Conservation (phyloP, 108 stramenopile species). For the Schizochytrium sp. region DNA sequence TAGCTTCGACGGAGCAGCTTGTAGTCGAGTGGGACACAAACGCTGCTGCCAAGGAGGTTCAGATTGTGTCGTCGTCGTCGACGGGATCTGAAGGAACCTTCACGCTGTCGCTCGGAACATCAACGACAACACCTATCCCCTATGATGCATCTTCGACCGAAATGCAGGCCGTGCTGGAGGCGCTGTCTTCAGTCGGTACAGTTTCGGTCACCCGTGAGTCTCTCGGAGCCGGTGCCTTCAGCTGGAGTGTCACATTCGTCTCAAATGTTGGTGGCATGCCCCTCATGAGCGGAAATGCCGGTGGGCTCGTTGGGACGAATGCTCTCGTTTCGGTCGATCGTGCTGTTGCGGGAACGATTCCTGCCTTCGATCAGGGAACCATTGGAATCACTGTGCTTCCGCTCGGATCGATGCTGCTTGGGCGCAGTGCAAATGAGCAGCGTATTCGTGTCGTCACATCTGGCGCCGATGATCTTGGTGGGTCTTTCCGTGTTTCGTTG, state of each 20-base stretch:
- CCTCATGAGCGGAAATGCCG: not conserved
- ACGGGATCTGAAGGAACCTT: slow-evolving; percentile 26
- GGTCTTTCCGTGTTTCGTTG: slow-evolving; percentile 34
- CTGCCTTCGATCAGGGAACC: slow-evolving; percentile 33
- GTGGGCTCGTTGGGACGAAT: slow-evolving; percentile 19
- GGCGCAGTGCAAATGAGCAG: slow-evolving; percentile 34
- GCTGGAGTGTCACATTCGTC: slow-evolving; percentile 33
- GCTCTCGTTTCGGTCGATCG: not conserved
- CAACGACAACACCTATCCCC: slow-evolving; percentile 26
- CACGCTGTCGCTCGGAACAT: slow-evolving; percentile 23
- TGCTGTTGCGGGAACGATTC: not conserved
- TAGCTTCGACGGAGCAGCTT: slow-evolving; percentile 34
- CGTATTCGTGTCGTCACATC: slow-evolving; percentile 28
- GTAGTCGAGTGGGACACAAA: slow-evolving; percentile 39
- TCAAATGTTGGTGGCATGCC: slow-evolving; percentile 39
- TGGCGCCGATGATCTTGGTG: slow-evolving; percentile 41
- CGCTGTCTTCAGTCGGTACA: slow-evolving; percentile 19
- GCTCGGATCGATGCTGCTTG: slow-evolving; percentile 28
- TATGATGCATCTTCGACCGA: slow-evolving; percentile 12
- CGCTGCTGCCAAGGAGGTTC: slow-evolving; percentile 21
- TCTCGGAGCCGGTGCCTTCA: not conserved
- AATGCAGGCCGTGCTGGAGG: slow-evolving; percentile 22
- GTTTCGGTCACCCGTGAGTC: slow-evolving; percentile 19
- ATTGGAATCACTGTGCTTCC: slow-evolving; percentile 27
- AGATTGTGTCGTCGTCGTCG: slow-evolving; percentile 24